phyloP scores from a whole-genome alignment of 345 rosid species.

The Eucalyptus shirleyi region DNA sequence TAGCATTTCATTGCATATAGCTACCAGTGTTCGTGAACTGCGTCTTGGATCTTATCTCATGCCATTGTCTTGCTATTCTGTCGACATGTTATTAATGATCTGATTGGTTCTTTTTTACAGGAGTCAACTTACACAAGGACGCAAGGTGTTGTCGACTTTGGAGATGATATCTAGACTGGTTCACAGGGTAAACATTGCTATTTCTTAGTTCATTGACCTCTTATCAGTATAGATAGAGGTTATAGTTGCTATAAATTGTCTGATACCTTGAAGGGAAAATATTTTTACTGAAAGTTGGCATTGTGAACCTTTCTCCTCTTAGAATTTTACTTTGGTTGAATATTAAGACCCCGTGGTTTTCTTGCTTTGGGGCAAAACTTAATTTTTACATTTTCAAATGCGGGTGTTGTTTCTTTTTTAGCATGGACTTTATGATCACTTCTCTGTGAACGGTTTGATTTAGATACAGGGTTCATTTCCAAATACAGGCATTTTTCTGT shows the following conservation, averaged over 20 bases:
- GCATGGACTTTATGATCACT: background rate
- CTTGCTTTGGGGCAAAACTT: background rate
- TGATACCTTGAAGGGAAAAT: background rate
- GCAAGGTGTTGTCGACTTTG: constrained; percentile 68
- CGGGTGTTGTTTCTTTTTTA: background rate
- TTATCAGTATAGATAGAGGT: background rate
- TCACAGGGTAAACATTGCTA: constrained; percentile 39
- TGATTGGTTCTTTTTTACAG: constrained; percentile 16
- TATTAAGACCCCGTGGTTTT: background rate
- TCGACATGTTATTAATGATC: background rate
- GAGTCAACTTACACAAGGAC: constrained; percentile 79
- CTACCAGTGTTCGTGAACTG: background rate
- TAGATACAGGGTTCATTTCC: background rate
- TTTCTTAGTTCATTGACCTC: background rate
- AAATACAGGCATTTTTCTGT: background rate
- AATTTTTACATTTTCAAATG: background rate
- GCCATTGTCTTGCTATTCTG: background rate
- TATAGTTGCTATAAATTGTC: background rate
- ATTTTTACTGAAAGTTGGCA: background rate
- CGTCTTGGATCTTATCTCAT: background rate
- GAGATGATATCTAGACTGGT: constrained; percentile 79
- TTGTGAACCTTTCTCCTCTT: background rate
- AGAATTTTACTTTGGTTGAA: background rate
- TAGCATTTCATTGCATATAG: background rate
- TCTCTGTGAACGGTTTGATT: background rate